Evolutionary conservation across 257 asterid genomes (phyloP).

Genomic region (Solanum pennellii): DNA sequence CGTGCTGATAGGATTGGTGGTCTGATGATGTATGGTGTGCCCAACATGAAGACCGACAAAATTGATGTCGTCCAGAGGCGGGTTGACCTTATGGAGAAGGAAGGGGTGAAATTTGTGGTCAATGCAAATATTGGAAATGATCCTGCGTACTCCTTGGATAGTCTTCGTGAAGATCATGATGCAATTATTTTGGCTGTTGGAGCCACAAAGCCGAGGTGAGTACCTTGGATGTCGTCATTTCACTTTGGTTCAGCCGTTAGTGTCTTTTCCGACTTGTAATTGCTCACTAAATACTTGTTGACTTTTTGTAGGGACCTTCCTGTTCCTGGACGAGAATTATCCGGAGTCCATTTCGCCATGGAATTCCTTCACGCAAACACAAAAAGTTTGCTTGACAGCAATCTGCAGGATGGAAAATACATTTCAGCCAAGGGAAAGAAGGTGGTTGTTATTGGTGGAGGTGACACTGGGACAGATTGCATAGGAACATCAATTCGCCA

Average conservation of each 20-base stretch:
- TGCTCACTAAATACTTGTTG: neutral
- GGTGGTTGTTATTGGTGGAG: constrained; percentile 98
- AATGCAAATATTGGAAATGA: constrained; percentile 84
- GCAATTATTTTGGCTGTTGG: constrained; percentile 95
- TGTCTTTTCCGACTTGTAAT: neutral
- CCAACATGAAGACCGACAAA: constrained; percentile 97
- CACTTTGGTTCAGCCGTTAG: neutral
- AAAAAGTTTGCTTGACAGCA: constrained; percentile 86
- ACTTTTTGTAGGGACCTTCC: constrained; percentile 69
- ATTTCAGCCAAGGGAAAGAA: constrained; percentile 93
- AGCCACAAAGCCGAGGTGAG: constrained; percentile 90
- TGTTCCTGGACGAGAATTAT: constrained; percentile 90
- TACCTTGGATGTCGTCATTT: neutral
- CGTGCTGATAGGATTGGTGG: constrained; percentile 99
- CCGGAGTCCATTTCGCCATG: constrained; percentile 98
- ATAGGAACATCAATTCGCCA: constrained; percentile 94
- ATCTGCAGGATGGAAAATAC: constrained; percentile 77
- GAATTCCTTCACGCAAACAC: constrained; percentile 97
- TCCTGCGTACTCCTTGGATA: constrained; percentile 50
- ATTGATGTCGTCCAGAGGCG: constrained; percentile 79
- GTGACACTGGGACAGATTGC: constrained; percentile 98
- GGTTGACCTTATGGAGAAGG: constrained; percentile 85
- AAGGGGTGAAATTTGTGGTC: constrained; percentile 82
- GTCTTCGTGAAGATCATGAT: constrained; percentile 62
- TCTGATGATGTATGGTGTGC: constrained; percentile 99